A percentile compares a stretch with the other conserved stretches of the same genome.
These are phyloP conservation scores for Kuraishia floccosa DNA, from an alignment of 805 yeast species.

Conservation along the genomic window DNA sequence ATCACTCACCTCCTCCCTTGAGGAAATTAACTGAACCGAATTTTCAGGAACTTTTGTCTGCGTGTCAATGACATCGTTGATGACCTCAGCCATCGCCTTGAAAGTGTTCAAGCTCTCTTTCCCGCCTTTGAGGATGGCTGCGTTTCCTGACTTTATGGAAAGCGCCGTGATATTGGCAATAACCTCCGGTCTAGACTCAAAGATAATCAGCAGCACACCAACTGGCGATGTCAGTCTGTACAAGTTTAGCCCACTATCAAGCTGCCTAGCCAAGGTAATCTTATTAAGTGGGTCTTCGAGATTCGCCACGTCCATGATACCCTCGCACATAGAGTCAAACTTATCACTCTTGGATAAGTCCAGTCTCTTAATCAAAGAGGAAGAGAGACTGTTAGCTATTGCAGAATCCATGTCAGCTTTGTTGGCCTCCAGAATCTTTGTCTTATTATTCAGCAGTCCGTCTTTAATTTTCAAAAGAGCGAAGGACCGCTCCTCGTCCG, in stretches of 20 bases:
- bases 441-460: slow-evolving; percentile 48
- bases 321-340: slow-evolving; percentile 89
- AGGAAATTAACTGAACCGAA: slow-evolving; percentile 78
- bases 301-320: slow-evolving; percentile 82
- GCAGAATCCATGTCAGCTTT: slow-evolving; percentile 66
- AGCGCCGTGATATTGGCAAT: slow-evolving; percentile 95
- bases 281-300: slow-evolving; percentile 92
- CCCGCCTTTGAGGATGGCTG: slow-evolving; percentile 96
- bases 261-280: slow-evolving; percentile 66
- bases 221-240: slow-evolving; percentile 87
- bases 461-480: slow-evolving; percentile 69
- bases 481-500: slow-evolving; percentile 58
- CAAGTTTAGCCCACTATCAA: slow-evolving; percentile 83
- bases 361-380: slow-evolving; percentile 70
- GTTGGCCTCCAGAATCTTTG: slow-evolving; percentile 62
- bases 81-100: slow-evolving; percentile 64
- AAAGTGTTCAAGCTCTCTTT: slow-evolving; percentile 86
- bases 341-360: slow-evolving; percentile 78
- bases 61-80: slow-evolving; percentile 40
- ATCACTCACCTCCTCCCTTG: slow-evolving; percentile 85
- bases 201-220: slow-evolving; percentile 85
- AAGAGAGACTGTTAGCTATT: slow-evolving; percentile 41
- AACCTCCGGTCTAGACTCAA: slow-evolving; percentile 96
- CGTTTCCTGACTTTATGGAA: slow-evolving; percentile 92
- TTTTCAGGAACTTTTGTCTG: slow-evolving; percentile 67